phyloP scores from a whole-genome alignment of 352 stramenopile species.

The Blastocystis sp. region DNA sequence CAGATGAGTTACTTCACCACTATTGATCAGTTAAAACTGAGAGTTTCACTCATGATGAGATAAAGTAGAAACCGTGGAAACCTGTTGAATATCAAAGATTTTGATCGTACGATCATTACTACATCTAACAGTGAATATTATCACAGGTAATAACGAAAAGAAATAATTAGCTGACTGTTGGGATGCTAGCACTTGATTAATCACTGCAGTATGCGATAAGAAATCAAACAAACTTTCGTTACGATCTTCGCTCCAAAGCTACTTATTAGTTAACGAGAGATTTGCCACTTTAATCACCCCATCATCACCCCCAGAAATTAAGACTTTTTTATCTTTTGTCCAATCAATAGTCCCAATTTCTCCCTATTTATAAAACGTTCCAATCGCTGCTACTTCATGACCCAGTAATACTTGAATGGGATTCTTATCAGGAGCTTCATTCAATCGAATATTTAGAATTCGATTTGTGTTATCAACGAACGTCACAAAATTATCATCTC shows the following conservation, averaged over 20 bases:
- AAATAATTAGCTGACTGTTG: neutral
- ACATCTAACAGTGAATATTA: neutral
- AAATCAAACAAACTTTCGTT: neutral
- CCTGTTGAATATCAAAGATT: constrained; percentile 7
- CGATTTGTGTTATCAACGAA: constrained; percentile 26
- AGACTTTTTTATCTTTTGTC: neutral
- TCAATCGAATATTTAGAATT: neutral
- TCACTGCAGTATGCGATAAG: neutral
- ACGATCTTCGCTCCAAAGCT: constrained; percentile 13
- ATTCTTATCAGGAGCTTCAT: neutral
- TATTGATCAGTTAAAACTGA: neutral
- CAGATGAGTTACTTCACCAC: constrained; percentile 23
- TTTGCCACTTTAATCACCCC: neutral
- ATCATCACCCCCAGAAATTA: constrained; percentile 7
- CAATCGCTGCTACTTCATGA: neutral
- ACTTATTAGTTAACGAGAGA: neutral
- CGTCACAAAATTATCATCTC: neutral
- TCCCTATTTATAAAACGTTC: neutral
- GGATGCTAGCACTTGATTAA: constrained; percentile 22
- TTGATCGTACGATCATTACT: constrained; percentile 47
- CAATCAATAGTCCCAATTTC: constrained; percentile 14
- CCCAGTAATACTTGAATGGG: neutral
- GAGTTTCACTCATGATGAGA: neutral
- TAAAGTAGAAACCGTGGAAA: neutral
- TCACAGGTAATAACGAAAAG: neutral